Evolutionary conservation across 2,329 filamentous ascomycete genomes (phyloP), one percentile per base, ranked within the genome.

Genomic region (Nemania diffusa): DNA sequence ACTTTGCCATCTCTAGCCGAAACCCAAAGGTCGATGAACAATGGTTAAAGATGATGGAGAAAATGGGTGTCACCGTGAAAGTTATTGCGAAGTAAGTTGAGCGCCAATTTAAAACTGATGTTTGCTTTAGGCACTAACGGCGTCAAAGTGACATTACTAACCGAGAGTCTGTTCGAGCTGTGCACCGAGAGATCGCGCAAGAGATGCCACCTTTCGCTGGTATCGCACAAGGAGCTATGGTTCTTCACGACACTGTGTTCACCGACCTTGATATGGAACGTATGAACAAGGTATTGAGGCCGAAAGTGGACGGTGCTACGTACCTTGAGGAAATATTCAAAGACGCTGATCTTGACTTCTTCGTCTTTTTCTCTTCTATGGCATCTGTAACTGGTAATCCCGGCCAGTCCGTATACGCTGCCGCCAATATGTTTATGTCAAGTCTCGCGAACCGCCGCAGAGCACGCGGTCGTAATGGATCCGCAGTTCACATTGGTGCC

Each of bases 341-440:
- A 8, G 67, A 76, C 1, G 53, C 62, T 0, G 55, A 73, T 6
- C 75, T 82, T 0, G 80, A 82, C 51, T 82, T 82, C 60, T 82
- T 84, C 70, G 72, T 84, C 11, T 69, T 81, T 26, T 79, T 83
- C 46, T 81, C 79, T 0, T 84, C 82, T 0, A 65, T 79, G 0
- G 67, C 77, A 5, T 72, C 60, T 4, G 73, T 81, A 0, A 71
- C 75, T 0, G 82, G 82, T 0, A 79, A 79, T 52, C 56, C 62
- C 1, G 80, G 80, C 1, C 82, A 83, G 62, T 69, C 73, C 8
- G 75, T 71, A 24, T 84, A 84, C 57, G 69, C 73, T 1, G 79
- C 81, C 4, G 79, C 77, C 2, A 81, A 81, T 67, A 60, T 70
- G 9, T 83, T 79, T 68, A 81, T 82, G 78, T 66, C 65, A 11